Conservation (phyloP, 1,284 basidiomycete genomes). For the Boletus albobrunnescens region DNA sequence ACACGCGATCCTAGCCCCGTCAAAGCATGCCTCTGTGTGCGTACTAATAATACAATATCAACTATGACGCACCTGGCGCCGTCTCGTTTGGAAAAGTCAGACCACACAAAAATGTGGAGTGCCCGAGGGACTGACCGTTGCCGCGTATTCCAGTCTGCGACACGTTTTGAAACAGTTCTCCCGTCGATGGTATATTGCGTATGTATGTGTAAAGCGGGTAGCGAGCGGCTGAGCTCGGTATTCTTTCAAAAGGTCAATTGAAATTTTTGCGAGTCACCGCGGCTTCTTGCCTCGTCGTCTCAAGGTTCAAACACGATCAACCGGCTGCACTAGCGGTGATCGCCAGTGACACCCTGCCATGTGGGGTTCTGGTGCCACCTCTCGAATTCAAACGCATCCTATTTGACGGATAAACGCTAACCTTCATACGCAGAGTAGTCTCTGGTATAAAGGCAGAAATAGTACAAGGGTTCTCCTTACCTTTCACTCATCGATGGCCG, state of each 20-base stretch:
- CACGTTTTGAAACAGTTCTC: constrained; percentile 13
- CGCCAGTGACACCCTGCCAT: too few species aligned
- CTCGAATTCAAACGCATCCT: not conserved
- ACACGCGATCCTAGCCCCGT: too few species aligned
- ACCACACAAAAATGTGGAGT: not conserved
- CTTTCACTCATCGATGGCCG: not conserved
- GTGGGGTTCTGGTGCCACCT: not conserved
- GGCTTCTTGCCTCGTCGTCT: constrained; percentile 6
- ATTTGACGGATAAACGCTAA: not conserved
- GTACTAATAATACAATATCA: too few species aligned
- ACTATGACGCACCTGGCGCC: too few species aligned
- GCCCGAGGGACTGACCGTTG: constrained; percentile 3
- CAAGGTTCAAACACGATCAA: too few species aligned
- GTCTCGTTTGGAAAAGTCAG: not conserved
- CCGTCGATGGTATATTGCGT: not conserved
- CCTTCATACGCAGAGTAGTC: not conserved
- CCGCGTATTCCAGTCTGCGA: constrained; percentile 11
- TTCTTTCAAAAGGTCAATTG: not conserved
- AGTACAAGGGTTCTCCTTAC: not conserved
- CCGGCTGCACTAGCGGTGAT: too few species aligned
- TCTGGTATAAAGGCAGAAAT: not conserved
- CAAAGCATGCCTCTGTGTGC: too few species aligned
- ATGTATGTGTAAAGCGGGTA: not conserved
- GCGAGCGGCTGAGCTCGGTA: not conserved
- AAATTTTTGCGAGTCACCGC: not conserved